Evolutionary conservation across 2,329 filamentous ascomycete species (phyloP).

Genomic region (Huntiella abstrusa): DNA sequence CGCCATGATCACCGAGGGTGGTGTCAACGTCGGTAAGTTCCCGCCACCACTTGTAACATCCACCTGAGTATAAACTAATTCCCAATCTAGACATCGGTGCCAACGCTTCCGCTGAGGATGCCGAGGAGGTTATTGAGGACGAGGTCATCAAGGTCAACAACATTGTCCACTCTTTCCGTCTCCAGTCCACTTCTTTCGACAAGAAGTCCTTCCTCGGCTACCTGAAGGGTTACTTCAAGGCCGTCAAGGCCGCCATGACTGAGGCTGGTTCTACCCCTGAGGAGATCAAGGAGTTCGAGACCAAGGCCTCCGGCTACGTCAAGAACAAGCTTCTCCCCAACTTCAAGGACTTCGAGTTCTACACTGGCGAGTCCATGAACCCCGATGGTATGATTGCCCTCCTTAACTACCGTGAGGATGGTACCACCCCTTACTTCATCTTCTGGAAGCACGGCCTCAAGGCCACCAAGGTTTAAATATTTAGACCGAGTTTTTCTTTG

Average conservation of each 20-base stretch:
- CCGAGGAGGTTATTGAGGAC: conserved; percentile 58
- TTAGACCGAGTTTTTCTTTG: neutral
- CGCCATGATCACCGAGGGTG: conserved; percentile 67
- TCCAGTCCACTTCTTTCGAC: conserved; percentile 59
- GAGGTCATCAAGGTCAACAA: conserved; percentile 62
- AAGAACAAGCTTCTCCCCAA: conserved; percentile 66
- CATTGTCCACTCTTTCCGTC: conserved; percentile 80
- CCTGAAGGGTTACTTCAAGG: conserved; percentile 93
- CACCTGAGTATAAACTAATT: neutral
- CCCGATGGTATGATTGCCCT: conserved; percentile 86
- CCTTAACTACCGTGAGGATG: conserved; percentile 96
- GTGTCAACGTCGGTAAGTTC: conserved; percentile 50
- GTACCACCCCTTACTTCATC: conserved; percentile 70
- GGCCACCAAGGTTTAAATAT: conserved; percentile 72
- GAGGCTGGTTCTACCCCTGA: conserved; percentile 42
- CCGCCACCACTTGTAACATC: neutral
- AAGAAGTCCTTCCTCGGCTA: conserved; percentile 73
- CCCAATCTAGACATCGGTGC: conserved; percentile 55
- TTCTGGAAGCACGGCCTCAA: conserved; percentile 90
- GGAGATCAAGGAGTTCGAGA: conserved; percentile 62
- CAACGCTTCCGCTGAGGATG: conserved; percentile 92
- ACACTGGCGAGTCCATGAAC: conserved; percentile 81
- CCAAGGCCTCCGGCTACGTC: conserved; percentile 50
- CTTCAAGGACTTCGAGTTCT: conserved; percentile 95
- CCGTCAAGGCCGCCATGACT: conserved; percentile 53